A percentile compares a stretch with the other conserved stretches of the same genome.
Conservation (phyloP, 1,284 basidiomycete genomes). For the Cryptococcus hybrid region DNA sequence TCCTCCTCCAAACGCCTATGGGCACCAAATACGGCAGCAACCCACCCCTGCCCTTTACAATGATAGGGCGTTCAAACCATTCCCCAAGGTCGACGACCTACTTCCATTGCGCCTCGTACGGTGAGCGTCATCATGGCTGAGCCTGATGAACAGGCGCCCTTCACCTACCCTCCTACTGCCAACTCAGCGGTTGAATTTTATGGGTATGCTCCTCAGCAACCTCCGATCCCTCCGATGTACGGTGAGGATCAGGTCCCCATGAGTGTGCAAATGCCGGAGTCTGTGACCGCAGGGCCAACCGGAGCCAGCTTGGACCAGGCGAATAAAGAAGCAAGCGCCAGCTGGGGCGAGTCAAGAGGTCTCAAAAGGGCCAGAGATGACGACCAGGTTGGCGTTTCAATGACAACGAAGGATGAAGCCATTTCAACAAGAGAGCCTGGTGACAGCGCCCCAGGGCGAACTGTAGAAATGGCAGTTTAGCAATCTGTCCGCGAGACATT, state of each 20-base stretch:
- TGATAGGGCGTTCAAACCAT: slow-evolving; percentile 19
- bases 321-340: background rate
- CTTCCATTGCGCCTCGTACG: slow-evolving; percentile 18
- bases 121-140: slow-evolving; percentile 24
- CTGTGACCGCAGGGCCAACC: background rate
- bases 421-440: too few species aligned
- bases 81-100: slow-evolving; percentile 15
- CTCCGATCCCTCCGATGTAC: slow-evolving; percentile 29
- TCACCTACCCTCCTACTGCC: slow-evolving; percentile 2
- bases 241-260: slow-evolving; percentile 37
- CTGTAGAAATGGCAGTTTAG: too few species aligned
- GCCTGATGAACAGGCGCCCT: slow-evolving; percentile 9
- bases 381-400: too few species aligned
- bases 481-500: too few species aligned
- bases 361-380: background rate
- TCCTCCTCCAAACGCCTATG: slow-evolving; percentile 23
- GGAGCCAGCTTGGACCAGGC: background rate
- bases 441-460: too few species aligned
- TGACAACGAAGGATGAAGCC: too few species aligned
- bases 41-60: slow-evolving; percentile 1
- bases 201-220: slow-evolving; percentile 1
- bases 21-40: slow-evolving; percentile 13
- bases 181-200: slow-evolving; percentile 4
- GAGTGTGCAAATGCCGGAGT: slow-evolving; percentile 28
- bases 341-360: background rate